A percentile compares a stretch with the other conserved stretches of the same genome.
Conservation (phyloP, 1,139 yeast genomes). For the Lodderomyces jiufengensis region DNA sequence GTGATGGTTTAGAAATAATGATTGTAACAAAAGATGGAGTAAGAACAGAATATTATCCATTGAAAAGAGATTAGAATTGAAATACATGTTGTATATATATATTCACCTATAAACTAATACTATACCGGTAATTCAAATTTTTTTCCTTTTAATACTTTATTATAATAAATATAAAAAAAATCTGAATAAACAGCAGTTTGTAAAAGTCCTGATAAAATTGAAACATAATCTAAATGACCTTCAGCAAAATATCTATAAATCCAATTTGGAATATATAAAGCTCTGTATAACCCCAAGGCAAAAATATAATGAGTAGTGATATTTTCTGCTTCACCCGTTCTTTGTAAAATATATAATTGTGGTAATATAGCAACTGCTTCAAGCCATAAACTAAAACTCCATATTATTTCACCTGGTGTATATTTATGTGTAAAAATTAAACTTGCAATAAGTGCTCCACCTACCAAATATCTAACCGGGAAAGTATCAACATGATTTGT, state of each 20-base stretch:
- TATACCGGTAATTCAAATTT: conserved; percentile 76
- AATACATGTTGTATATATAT: neutral
- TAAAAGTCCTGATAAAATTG: conserved; percentile 74
- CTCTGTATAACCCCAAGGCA: conserved; percentile 87
- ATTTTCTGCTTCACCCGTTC: conserved; percentile 84
- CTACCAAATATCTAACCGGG: conserved; percentile 66
- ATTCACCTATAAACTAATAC: conserved; percentile 5
- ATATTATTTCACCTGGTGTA: conserved; percentile 55
- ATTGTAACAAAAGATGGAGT: conserved; percentile 94
- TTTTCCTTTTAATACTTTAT: conserved; percentile 73
- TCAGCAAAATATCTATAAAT: conserved; percentile 76
- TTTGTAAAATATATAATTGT: conserved; percentile 84
- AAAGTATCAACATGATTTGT: conserved; percentile 62
- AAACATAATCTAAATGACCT: conserved; percentile 64
- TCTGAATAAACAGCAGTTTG: conserved; percentile 91
- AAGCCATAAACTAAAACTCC: conserved; percentile 83
- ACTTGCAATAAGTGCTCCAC: conserved; percentile 58
- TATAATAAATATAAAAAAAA: conserved; percentile 88
- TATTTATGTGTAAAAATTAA: conserved; percentile 67
- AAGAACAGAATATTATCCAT: conserved; percentile 73
- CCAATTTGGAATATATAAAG: conserved; percentile 93
- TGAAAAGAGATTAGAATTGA: conserved; percentile 70
- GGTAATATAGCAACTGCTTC: conserved; percentile 92
- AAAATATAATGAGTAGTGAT: conserved; percentile 90
- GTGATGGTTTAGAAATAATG: conserved; percentile 89